Conservation (phyloP, 345 rosid genomes). For the Laguncularia racemosa region DNA sequence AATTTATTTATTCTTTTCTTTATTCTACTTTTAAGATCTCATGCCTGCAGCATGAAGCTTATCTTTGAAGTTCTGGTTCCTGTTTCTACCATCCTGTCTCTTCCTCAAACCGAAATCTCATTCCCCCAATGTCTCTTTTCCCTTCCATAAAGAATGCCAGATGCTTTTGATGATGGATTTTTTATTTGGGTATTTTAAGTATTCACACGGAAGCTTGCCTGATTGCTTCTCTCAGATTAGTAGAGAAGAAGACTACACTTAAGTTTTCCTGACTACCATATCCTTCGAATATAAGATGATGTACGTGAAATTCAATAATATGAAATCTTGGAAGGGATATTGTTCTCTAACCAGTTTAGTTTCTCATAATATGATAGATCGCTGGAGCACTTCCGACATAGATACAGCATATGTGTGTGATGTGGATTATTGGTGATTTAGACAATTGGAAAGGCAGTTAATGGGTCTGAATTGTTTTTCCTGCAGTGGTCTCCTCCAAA, state of each 20-base stretch:
- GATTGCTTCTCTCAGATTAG: neutral
- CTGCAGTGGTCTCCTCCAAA: conserved; percentile 98
- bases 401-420: neutral
- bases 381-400: neutral
- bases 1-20: conserved; percentile 6
- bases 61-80: neutral
- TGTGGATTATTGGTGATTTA: neutral
- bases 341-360: neutral
- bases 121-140: neutral
- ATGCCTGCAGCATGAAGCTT: neutral
- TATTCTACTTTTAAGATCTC: neutral
- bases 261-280: neutral
- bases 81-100: neutral
- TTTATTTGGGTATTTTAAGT: neutral
- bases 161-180: too few relatives aligned
- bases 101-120: neutral
- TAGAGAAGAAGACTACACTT: neutral
- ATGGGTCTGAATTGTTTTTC: conserved; percentile 5
- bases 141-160: neutral
- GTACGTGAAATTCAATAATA: neutral
- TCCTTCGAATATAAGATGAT: neutral
- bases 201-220: neutral
- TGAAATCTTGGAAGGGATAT: neutral
- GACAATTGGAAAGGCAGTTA: too few relatives aligned
- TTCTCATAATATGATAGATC: neutral